Percentiles rank a stretch among this genome's conserved stretches.
These are phyloP conservation scores for Fusarium ramigenum DNA, from an alignment of 2,329 filamentous ascomycete species.

Conservation along the genomic window DNA sequence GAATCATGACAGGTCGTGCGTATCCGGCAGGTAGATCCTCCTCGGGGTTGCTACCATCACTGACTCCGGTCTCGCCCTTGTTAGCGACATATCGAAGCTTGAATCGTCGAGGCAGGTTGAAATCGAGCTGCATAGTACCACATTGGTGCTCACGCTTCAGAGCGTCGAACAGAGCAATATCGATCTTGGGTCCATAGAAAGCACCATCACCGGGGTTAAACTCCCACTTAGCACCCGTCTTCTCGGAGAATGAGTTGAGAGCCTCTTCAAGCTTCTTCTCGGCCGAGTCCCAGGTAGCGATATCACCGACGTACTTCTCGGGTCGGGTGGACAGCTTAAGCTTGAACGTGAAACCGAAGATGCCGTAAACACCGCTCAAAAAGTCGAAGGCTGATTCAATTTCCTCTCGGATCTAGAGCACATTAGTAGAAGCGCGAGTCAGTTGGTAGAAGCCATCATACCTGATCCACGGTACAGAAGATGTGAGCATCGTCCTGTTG, in stretches of 20 bases:
- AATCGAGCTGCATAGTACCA: conserved; percentile 93
- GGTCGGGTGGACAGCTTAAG: conserved; percentile 90
- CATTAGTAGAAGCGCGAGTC: conserved; percentile 2
- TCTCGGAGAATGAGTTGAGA: conserved; percentile 76
- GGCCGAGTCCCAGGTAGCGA: conserved; percentile 88
- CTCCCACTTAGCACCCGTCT: conserved; percentile 77
- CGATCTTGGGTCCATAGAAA: conserved; percentile 98
- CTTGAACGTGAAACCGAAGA: conserved; percentile 78
- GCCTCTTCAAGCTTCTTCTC: conserved; percentile 83
- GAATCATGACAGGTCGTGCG: conserved; percentile 85
- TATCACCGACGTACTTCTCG: conserved; percentile 88
- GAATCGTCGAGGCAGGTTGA: conserved; percentile 70
- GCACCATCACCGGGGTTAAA: conserved; percentile 95
- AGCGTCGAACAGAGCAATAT: conserved; percentile 92
- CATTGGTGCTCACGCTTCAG: conserved; percentile 71
- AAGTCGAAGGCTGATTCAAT: conserved; percentile 90
- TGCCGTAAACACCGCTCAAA: conserved; percentile 75
- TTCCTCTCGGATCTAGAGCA: conserved; percentile 50
- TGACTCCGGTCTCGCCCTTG: conserved; percentile 54
- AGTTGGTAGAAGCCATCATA: conserved; percentile 15
- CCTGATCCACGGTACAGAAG: conserved; percentile 72
- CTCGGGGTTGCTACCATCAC: conserved; percentile 54
- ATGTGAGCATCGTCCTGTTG: conserved; percentile 97
- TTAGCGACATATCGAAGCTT: conserved; percentile 61
- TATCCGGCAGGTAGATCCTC: conserved; percentile 71